phyloP scores from a whole-genome alignment of 306 rosid genomes.

The Vicia sativa region DNA sequence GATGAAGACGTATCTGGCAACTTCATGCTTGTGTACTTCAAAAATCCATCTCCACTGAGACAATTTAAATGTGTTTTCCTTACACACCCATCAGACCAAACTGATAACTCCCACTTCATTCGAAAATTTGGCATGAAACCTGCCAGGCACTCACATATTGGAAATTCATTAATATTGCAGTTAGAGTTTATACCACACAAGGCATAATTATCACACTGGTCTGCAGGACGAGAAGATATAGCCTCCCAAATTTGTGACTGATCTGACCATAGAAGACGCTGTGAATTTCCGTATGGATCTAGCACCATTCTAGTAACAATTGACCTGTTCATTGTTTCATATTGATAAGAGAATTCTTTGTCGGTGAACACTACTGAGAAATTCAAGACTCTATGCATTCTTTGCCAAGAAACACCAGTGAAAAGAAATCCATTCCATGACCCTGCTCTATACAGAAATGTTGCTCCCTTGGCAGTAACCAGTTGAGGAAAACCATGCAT shows the following conservation, averaged over 20 bases:
- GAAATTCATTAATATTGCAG: slow-evolving; percentile 12
- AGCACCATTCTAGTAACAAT: slow-evolving; percentile 16
- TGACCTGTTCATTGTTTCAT: background rate
- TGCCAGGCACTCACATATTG: slow-evolving; percentile 33
- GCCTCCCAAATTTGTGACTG: slow-evolving; percentile 33
- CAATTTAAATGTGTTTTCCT: slow-evolving; percentile 28
- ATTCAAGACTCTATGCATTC: background rate
- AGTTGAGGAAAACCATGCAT: slow-evolving; percentile 37
- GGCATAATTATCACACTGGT: slow-evolving; percentile 41
- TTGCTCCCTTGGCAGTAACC: background rate
- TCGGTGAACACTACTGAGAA: slow-evolving; percentile 23
- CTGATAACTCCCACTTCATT: background rate
- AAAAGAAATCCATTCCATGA: slow-evolving; percentile 44
- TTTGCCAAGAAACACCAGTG: background rate
- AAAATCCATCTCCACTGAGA: slow-evolving; percentile 25
- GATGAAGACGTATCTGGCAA: slow-evolving; percentile 24
- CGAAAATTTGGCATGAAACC: slow-evolving; percentile 36
- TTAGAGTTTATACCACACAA: slow-evolving; percentile 33
- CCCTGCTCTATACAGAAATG: background rate
- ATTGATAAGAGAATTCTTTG: slow-evolving; percentile 24
- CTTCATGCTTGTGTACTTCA: slow-evolving; percentile 1
- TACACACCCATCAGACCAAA: slow-evolving; percentile 38
- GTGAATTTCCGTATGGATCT: slow-evolving; percentile 20
- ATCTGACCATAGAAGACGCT: slow-evolving; percentile 34
- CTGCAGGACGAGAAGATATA: background rate